Conservation (phyloP, 2,329 filamentous ascomycete species). For the Hypoxylon sp. region DNA sequence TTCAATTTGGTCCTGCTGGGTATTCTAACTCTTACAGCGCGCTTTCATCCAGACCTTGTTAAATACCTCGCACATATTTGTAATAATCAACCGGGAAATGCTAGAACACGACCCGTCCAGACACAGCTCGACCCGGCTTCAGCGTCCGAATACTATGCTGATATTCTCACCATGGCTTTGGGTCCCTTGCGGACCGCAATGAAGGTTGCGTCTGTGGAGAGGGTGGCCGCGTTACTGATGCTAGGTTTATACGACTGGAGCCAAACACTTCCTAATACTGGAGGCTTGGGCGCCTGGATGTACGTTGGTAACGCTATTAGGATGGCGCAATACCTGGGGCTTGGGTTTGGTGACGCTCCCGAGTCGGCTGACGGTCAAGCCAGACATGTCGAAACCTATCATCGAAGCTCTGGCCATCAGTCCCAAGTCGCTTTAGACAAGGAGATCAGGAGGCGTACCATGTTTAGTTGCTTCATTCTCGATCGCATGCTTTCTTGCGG, state of each 20-base stretch:
- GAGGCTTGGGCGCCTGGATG: slow-evolving; percentile 70
- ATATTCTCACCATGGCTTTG: slow-evolving; percentile 62
- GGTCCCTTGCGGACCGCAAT: slow-evolving; percentile 58
- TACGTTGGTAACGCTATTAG: slow-evolving; percentile 71
- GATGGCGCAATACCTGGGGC: slow-evolving; percentile 68
- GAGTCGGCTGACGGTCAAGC: slow-evolving; percentile 42
- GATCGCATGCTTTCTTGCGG: slow-evolving; percentile 75
- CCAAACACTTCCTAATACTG: slow-evolving; percentile 59
- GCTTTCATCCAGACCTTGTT: slow-evolving; percentile 70
- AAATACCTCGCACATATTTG: slow-evolving; percentile 58
- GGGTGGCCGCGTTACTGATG: slow-evolving; percentile 75
- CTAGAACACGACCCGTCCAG: slow-evolving; percentile 48
- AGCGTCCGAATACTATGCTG: slow-evolving; percentile 72
- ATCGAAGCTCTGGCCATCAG: slow-evolving; percentile 33
- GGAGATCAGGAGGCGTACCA: slow-evolving; percentile 73
- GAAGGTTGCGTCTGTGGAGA: slow-evolving; percentile 65
- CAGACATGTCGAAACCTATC: slow-evolving; percentile 31
- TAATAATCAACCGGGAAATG: slow-evolving; percentile 45
- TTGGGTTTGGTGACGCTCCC: slow-evolving; percentile 63
- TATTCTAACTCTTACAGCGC: slow-evolving; percentile 73
- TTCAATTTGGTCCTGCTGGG: slow-evolving; percentile 69
- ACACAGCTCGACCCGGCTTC: slow-evolving; percentile 58
- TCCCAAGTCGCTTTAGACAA: slow-evolving; percentile 60
- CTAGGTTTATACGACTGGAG: slow-evolving; percentile 77
- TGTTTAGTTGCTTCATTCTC: slow-evolving; percentile 78